A percentile compares a stretch with the other conserved stretches of the same genome.
These are phyloP conservation scores for Vaccinium macrocarpon DNA, from an alignment of 148 eudicot genomes.

Conservation along the genomic window DNA sequence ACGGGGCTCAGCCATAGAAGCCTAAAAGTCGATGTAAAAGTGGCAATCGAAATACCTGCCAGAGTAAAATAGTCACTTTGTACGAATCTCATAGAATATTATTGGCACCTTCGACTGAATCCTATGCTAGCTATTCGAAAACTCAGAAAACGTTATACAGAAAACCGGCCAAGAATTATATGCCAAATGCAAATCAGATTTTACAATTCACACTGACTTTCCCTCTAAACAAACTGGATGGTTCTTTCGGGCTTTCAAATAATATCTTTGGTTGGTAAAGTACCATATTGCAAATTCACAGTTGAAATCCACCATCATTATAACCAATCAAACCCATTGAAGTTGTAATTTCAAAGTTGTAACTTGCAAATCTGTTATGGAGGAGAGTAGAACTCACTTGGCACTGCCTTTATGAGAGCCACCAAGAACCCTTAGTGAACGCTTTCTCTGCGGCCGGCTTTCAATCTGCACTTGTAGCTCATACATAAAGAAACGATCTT, in stretches of 20 bases:
- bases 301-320: background rate
- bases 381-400: conserved; percentile 60
- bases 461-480: conserved; percentile 57
- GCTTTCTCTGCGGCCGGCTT: conserved; percentile 87
- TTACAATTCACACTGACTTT: background rate
- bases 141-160: background rate
- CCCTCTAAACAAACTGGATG: background rate
- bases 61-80: conserved; percentile 18
- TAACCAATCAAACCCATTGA: no score
- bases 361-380: background rate
- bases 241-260: background rate
- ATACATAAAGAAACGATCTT: conserved; percentile 8
- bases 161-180: background rate
- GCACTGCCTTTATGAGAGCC: conserved; percentile 85
- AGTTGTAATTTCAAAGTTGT: background rate
- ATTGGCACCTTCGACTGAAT: no score
- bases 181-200: background rate
- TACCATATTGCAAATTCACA: background rate
- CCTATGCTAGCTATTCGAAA: no score
- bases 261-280: background rate
- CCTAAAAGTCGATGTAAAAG: conserved; percentile 87
- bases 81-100: background rate
- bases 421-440: conserved; percentile 86
- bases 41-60: conserved; percentile 75
- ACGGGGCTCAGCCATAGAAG: conserved; percentile 97